phyloP scores from a whole-genome alignment of 2,329 filamentous ascomycete genomes.

The Colletotrichum tabaci region DNA sequence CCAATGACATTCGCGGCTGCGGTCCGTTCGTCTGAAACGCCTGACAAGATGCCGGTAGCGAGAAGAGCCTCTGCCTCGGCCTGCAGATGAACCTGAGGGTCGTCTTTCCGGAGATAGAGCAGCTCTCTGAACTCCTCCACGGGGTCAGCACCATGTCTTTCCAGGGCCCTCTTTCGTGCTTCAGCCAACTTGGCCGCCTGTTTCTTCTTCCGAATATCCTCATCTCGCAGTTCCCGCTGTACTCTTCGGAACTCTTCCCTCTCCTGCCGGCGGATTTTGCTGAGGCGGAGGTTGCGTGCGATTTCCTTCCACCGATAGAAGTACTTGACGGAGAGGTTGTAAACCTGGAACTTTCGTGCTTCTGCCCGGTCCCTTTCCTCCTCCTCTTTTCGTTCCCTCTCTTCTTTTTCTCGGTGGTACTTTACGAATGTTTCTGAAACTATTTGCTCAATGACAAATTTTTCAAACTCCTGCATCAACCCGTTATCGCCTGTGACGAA shows the following conservation, averaged over 20 bases:
- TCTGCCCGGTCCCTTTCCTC: constrained; percentile 62
- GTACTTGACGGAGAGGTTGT: constrained; percentile 67
- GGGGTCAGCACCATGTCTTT: constrained; percentile 46
- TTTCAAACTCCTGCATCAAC: constrained; percentile 65
- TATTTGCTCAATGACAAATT: constrained; percentile 61
- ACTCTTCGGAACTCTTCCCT: constrained; percentile 64
- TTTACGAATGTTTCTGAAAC: constrained; percentile 59
- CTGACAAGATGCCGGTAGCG: constrained; percentile 59
- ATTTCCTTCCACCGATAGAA: constrained; percentile 70
- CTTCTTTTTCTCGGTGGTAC: constrained; percentile 58
- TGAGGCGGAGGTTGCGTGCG: constrained; percentile 63
- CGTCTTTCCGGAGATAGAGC: constrained; percentile 51
- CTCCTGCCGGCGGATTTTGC: constrained; percentile 65
- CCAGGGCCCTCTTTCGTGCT: constrained; percentile 30
- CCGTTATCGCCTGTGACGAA: constrained; percentile 68
- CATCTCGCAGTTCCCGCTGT: constrained; percentile 55
- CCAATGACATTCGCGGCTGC: constrained; percentile 54
- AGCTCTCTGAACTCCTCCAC: constrained; percentile 54
- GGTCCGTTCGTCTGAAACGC: constrained; percentile 56
- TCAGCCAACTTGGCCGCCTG: constrained; percentile 47
- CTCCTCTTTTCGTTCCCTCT: constrained; percentile 62
- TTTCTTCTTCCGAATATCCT: constrained; percentile 52
- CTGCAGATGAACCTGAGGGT: constrained; percentile 47
- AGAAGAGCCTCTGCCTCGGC: constrained; percentile 56
- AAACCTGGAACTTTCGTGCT: constrained; percentile 63